A percentile compares a stretch with the other conserved stretches of the same genome.
phyloP scores from a whole-genome alignment of 495 filamentous ascomycete genomes.

The Haplographium delicatum region DNA sequence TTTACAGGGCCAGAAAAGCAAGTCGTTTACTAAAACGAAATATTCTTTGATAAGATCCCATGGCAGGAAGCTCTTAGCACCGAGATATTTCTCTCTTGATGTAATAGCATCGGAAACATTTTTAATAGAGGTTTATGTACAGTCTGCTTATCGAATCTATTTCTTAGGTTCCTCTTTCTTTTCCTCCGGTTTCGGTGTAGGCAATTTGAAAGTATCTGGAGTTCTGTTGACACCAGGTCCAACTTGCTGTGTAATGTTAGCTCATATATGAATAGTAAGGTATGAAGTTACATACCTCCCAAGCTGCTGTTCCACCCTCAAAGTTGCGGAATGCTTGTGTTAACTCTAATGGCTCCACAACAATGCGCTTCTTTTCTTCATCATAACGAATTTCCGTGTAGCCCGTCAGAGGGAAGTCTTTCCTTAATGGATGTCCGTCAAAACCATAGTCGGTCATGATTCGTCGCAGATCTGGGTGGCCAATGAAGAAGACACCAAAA shows the following conservation, averaged over 20 bases:
- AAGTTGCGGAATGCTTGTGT: constrained; percentile 99
- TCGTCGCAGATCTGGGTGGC: constrained; percentile 90
- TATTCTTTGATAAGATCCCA: too few relatives aligned
- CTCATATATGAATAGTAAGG: background rate
- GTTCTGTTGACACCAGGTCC: constrained; percentile 73
- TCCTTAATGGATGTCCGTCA: constrained; percentile 93
- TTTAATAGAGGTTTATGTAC: too few relatives aligned
- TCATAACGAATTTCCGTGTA: constrained; percentile 98
- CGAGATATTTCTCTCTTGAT: too few relatives aligned
- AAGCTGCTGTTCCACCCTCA: constrained; percentile 72
- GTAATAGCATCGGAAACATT: too few relatives aligned
- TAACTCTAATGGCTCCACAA: constrained; percentile 93
- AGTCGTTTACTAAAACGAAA: too few relatives aligned
- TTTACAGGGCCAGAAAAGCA: too few relatives aligned
- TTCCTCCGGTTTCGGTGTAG: constrained; percentile 89
- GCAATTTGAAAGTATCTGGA: constrained; percentile 89
- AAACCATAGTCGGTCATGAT: constrained; percentile 99
- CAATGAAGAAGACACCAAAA: constrained; percentile 94
- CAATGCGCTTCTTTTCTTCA: constrained; percentile 99
- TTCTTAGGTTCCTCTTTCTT: constrained; percentile 91
- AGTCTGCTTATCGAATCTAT: constrained; percentile 39
- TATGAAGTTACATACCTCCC: constrained; percentile 37
- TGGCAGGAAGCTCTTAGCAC: too few relatives aligned
- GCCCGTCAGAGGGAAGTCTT: constrained; percentile 96
- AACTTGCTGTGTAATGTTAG: constrained; percentile 57